phyloP scores from a whole-genome alignment of 2,329 filamentous ascomycete species.

The Cordyceps fumosorosea region DNA sequence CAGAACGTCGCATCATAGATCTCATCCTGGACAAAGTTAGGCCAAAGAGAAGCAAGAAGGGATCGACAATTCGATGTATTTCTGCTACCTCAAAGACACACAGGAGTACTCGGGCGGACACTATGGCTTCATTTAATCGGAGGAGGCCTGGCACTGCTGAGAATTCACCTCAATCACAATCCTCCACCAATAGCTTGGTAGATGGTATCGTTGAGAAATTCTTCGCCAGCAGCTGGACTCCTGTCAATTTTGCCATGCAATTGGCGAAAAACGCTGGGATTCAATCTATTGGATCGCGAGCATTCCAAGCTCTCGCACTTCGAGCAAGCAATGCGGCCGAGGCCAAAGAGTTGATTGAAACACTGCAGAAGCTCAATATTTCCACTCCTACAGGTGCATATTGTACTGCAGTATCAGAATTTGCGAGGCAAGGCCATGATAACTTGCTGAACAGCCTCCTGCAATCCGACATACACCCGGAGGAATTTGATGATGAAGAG shows the following conservation, averaged over 20 bases:
- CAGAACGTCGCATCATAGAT: conserved; percentile 26
- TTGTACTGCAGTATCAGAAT: conserved; percentile 55
- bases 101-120: not conserved
- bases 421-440: conserved; percentile 53
- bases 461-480: conserved; percentile 46
- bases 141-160: not conserved
- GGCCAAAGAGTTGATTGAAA: conserved; percentile 52
- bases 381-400: conserved; percentile 57
- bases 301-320: conserved; percentile 69
- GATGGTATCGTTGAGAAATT: conserved; percentile 37
- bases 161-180: not conserved
- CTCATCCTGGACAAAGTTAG: not conserved
- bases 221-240: conserved; percentile 68
- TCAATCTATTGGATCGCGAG: conserved; percentile 64
- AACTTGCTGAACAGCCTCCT: conserved; percentile 40
- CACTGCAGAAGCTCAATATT: conserved; percentile 58
- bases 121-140: too few relatives aligned
- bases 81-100: not conserved
- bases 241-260: conserved; percentile 64
- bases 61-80: not conserved
- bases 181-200: conserved; percentile 12
- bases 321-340: conserved; percentile 51
- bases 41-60: not conserved
- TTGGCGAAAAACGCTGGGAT: conserved; percentile 66
- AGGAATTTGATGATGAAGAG: conserved; percentile 44